Conservation (phyloP, 2,329 filamentous ascomycete genomes). For the Alternaria consortialis region DNA sequence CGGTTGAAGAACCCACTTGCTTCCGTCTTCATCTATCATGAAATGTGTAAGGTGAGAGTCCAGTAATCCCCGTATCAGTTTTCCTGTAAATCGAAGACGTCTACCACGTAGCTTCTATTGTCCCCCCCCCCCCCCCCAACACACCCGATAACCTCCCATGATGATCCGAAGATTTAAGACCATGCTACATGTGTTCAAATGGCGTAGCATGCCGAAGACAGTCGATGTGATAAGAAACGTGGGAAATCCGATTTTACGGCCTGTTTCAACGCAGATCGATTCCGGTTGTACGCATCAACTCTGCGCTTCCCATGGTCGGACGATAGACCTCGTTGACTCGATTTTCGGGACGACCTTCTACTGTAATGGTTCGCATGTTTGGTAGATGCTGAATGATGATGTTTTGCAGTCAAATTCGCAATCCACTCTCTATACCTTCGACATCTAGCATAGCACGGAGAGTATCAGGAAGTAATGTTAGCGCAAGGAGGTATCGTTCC, state of each 20-base stretch:
- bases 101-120: neutral
- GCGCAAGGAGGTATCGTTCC: neutral
- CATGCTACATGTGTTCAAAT: neutral
- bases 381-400: neutral
- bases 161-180: neutral
- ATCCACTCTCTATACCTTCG: rapidly evolving
- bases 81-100: neutral
- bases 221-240: neutral
- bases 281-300: neutral
- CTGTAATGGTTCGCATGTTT: neutral
- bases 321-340: neutral
- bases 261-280: neutral
- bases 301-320: no score
- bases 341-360: neutral
- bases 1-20: no score
- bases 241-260: neutral
- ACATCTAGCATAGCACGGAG: neutral
- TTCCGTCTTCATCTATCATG: no score
- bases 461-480: neutral
- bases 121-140: no score
- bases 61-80: neutral
- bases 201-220: neutral
- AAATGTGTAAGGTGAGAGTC: neutral
- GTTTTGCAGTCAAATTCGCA: neutral
- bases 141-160: neutral